Conservation (phyloP, 2,329 filamentous ascomycete species). For the Geosmithia flava region DNA sequence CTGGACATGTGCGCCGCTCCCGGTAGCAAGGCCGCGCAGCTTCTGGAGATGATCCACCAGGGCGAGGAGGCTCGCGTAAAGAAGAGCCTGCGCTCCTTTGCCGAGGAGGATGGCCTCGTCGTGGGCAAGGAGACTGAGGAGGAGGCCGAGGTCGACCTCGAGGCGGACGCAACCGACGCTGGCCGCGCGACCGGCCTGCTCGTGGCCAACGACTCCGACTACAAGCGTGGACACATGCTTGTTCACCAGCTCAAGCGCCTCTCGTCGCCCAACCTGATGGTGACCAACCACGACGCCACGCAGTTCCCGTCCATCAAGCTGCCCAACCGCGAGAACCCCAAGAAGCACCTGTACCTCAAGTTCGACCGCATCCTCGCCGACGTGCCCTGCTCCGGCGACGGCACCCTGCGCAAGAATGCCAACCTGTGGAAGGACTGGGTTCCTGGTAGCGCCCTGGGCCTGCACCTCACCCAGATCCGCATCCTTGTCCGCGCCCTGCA, state of each 20-base stretch:
- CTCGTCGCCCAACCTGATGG: slow-evolving; percentile 90
- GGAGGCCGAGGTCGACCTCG: slow-evolving; percentile 37
- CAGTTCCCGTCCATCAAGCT: slow-evolving; percentile 88
- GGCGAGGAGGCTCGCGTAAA: slow-evolving; percentile 82
- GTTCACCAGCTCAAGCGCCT: slow-evolving; percentile 96
- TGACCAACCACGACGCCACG: slow-evolving; percentile 96
- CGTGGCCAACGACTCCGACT: slow-evolving; percentile 93
- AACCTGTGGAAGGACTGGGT: slow-evolving; percentile 94
- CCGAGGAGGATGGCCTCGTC: slow-evolving; percentile 46
- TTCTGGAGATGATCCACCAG: slow-evolving; percentile 86
- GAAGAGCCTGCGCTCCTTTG: slow-evolving; percentile 54
- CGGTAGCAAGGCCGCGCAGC: slow-evolving; percentile 90
- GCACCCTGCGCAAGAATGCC: slow-evolving; percentile 84
- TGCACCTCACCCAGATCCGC: slow-evolving; percentile 76
- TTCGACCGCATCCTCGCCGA: slow-evolving; percentile 95
- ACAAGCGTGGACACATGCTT: slow-evolving; percentile 93
- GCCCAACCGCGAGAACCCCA: slow-evolving; percentile 39
- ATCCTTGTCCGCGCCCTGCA: slow-evolving; percentile 88
- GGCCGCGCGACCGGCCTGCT: slow-evolving; percentile 84
- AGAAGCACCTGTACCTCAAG: slow-evolving; percentile 66
- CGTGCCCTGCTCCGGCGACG: slow-evolving; percentile 93
- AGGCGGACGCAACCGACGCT: slow-evolving; percentile 54
- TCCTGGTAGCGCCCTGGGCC: slow-evolving; percentile 72
- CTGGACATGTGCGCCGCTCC: slow-evolving; percentile 94
- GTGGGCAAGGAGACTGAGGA: slow-evolving; percentile 33